Conservation (phyloP, 805 yeast species). For the Zygotorulaspora danielsina region DNA sequence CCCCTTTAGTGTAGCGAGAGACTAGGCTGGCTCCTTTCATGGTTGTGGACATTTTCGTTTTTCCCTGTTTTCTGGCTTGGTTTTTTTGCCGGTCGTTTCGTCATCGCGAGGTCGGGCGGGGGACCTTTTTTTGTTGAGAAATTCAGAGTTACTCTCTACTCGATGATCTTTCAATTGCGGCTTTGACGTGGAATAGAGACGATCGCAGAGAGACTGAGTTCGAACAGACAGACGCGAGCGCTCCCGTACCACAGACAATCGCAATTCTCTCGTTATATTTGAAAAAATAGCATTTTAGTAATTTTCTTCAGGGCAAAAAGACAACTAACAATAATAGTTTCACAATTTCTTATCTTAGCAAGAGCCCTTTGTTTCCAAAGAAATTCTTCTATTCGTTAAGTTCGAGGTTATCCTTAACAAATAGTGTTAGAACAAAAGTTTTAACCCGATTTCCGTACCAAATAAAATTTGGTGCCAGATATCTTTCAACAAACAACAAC, state of each 20-base stretch:
- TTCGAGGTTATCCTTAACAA: slow-evolving; percentile 10
- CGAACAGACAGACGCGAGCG: no score
- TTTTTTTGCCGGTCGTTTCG: neutral
- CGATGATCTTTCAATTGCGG: slow-evolving; percentile 1
- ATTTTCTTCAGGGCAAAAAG: neutral
- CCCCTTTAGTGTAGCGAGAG: neutral
- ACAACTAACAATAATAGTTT: slow-evolving; percentile 11
- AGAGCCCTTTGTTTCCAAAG: slow-evolving; percentile 13
- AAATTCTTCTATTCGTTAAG: slow-evolving; percentile 14
- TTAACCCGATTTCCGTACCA: neutral
- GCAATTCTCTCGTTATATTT: slow-evolving; percentile 2
- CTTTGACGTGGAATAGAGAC: no score
- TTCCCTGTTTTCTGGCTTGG: slow-evolving; percentile 1
- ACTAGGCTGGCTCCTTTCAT: neutral
- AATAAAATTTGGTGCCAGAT: neutral
- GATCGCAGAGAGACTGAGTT: no score
- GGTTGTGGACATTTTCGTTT: neutral
- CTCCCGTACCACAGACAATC: no score
- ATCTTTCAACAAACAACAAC: neutral
- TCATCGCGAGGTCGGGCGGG: neutral
- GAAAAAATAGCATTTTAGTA: neutral
- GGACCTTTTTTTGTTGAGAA: slow-evolving; percentile 7
- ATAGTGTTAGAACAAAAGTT: slow-evolving; percentile 4
- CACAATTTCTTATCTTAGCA: slow-evolving; percentile 12
- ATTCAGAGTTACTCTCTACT: slow-evolving; percentile 1